These are phyloP conservation scores for Cryomyces antarcticus DNA, from an alignment of 495 filamentous ascomycete species.

Conservation along the genomic window DNA sequence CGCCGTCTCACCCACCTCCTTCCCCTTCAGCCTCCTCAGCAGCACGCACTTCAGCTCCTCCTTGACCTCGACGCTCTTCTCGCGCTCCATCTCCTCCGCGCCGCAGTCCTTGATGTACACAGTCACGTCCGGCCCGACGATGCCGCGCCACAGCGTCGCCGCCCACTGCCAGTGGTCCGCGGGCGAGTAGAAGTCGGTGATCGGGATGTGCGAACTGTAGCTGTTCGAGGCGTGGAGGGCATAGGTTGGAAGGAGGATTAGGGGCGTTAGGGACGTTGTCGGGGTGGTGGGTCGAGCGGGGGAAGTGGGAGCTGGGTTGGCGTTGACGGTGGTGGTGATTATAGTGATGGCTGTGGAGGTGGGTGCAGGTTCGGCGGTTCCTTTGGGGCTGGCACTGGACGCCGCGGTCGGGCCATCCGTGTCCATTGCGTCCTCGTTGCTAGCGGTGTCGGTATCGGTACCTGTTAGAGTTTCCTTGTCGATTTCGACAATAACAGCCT, in stretches of 20 bases:
- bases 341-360: neutral
- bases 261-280: conserved; percentile 19
- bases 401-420: neutral
- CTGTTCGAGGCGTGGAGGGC: conserved; percentile 56
- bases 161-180: conserved; percentile 98
- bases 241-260: conserved; percentile 60
- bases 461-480: neutral
- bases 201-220: conserved; percentile 50
- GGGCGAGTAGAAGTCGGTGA: conserved; percentile 56
- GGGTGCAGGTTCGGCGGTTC: neutral
- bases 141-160: conserved; percentile 80
- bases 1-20: conserved; percentile 15
- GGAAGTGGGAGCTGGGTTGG: neutral
- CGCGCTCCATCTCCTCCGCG: conserved; percentile 13
- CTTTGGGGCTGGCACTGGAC: neutral
- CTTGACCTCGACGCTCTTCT: conserved; percentile 33
- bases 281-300: neutral
- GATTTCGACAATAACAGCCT: neutral
- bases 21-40: conserved; percentile 28
- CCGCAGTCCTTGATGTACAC: conserved; percentile 35
- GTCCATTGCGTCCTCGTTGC: neutral
- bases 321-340: neutral
- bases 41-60: conserved; percentile 35
- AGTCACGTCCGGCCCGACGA: conserved; percentile 70
- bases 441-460: conserved; percentile 1